A percentile compares a stretch with the other conserved stretches of the same genome.
Conservation (phyloP, 352 stramenopile species). For the Pythium sp. region DNA sequence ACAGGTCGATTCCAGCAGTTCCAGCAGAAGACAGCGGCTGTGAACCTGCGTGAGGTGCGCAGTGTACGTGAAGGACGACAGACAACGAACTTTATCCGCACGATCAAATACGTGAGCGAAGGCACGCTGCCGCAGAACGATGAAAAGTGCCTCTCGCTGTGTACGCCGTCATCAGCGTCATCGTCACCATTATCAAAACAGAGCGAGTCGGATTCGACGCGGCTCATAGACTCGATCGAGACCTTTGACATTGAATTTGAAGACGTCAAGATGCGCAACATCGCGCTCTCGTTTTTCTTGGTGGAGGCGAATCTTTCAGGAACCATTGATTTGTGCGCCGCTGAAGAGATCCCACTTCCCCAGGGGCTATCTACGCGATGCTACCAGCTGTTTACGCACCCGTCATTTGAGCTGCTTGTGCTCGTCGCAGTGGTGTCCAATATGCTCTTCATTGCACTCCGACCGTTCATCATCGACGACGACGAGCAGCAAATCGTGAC, state of each 20-base stretch:
- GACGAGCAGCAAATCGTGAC: conserved; percentile 31
- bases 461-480: conserved; percentile 53
- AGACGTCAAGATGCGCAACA: conserved; percentile 39
- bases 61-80: conserved; percentile 66
- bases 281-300: conserved; percentile 61
- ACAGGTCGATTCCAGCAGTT: conserved; percentile 30
- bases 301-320: conserved; percentile 41
- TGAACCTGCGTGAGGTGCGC: conserved; percentile 49
- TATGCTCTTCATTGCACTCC: conserved; percentile 67
- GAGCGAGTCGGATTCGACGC: conserved; percentile 13
- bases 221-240: conserved; percentile 23
- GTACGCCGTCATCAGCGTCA: conserved; percentile 4
- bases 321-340: conserved; percentile 41
- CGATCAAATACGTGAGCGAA: conserved; percentile 70
- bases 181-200: background rate
- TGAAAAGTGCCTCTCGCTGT: conserved; percentile 14
- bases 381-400: conserved; percentile 67
- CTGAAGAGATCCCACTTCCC: conserved; percentile 51
- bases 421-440: conserved; percentile 57
- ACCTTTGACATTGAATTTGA: conserved; percentile 81
- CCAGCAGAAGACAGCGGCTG: conserved; percentile 24
- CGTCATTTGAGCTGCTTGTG: conserved; percentile 73
- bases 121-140: conserved; percentile 32
- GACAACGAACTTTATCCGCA: conserved; percentile 78
- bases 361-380: conserved; percentile 46